These are phyloP conservation scores for Novymonas esmeraldas DNA, from an alignment of 208 protist genomes.

Conservation along the genomic window DNA sequence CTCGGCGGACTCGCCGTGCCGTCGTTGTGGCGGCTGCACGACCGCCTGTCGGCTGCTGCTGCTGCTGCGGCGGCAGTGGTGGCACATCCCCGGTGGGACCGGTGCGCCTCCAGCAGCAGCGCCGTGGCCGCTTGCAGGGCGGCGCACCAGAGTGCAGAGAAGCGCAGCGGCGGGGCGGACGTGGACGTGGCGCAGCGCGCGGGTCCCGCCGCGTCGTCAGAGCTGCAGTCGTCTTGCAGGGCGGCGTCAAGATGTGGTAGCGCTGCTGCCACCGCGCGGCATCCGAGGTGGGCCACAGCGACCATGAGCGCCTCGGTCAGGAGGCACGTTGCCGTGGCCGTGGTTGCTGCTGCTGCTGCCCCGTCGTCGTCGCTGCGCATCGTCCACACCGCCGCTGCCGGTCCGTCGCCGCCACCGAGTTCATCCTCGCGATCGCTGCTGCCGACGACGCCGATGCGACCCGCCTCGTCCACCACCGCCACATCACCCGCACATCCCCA, in stretches of 20 bases:
- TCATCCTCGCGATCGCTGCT: not conserved
- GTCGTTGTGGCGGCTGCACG: too few species aligned
- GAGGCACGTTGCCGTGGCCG: conserved; percentile 12
- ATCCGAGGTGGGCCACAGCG: conserved; percentile 20
- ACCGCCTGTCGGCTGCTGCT: not conserved
- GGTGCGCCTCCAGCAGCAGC: conserved; percentile 16
- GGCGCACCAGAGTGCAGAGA: too few species aligned
- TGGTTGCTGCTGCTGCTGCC: too few species aligned
- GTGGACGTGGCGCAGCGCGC: too few species aligned
- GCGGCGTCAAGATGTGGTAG: conserved; percentile 3
- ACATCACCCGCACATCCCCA: not conserved
- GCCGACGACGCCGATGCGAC: not conserved
- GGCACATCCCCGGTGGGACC: not conserved
- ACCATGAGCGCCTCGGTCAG: conserved; percentile 28
- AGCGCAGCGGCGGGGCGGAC: too few species aligned
- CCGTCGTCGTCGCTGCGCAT: not conserved
- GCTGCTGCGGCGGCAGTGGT: not conserved
- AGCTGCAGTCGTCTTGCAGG: too few species aligned
- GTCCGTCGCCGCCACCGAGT: not conserved
- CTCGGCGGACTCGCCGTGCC: too few species aligned
- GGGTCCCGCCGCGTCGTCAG: too few species aligned
- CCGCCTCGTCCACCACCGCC: not conserved
- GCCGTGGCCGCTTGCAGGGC: conserved; percentile 18
- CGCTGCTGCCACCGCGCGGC: conserved; percentile 13
- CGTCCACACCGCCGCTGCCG: not conserved